Percentiles rank a stretch among this genome's conserved stretches.
These are phyloP conservation scores for Mycosphaerella sp. DNA, from an alignment of 2,329 filamentous ascomycete species.

Conservation along the genomic window DNA sequence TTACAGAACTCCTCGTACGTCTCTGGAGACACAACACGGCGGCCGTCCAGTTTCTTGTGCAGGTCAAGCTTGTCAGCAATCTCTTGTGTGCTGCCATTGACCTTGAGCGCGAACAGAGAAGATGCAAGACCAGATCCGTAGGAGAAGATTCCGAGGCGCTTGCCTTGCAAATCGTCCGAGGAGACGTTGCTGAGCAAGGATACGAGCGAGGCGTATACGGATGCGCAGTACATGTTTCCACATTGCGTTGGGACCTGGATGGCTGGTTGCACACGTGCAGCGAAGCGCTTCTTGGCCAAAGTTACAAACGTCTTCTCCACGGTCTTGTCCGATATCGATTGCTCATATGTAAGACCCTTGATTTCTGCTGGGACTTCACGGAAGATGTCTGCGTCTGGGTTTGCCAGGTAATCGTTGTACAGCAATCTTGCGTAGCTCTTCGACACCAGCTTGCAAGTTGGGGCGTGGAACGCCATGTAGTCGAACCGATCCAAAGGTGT, in stretches of 20 bases:
- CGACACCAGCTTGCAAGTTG: conserved; percentile 50
- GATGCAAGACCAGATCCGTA: conserved; percentile 49
- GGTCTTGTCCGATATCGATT: conserved; percentile 47
- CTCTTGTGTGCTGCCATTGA: conserved; percentile 43
- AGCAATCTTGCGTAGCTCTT: conserved; percentile 50
- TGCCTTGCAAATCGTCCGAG: conserved; percentile 43
- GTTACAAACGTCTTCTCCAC: conserved; percentile 50
- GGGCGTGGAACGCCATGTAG: conserved; percentile 51
- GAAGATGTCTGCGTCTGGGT: conserved; percentile 46
- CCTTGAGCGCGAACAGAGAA: conserved; percentile 47
- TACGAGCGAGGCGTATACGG: conserved; percentile 47
- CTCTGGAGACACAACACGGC: conserved; percentile 43
- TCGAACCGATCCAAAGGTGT: conserved; percentile 49
- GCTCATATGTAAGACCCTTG: conserved; percentile 42
- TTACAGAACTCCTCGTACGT: conserved; percentile 51
- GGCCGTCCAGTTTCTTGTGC: conserved; percentile 41
- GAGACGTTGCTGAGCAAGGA: conserved; percentile 44
- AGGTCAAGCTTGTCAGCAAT: conserved; percentile 45
- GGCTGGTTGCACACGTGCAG: conserved; percentile 44
- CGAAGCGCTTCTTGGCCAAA: conserved; percentile 49
- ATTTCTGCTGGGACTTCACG: conserved; percentile 46
- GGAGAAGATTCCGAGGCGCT: conserved; percentile 48
- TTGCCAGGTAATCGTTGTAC: conserved; percentile 48
- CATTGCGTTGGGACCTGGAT: conserved; percentile 49
- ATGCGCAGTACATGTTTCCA: conserved; percentile 52